Percentiles rank a stretch among this genome's conserved stretches.
phyloP scores from a whole-genome alignment of 768 basidiomycete genomes.

The Panaeolus papilionaceus region DNA sequence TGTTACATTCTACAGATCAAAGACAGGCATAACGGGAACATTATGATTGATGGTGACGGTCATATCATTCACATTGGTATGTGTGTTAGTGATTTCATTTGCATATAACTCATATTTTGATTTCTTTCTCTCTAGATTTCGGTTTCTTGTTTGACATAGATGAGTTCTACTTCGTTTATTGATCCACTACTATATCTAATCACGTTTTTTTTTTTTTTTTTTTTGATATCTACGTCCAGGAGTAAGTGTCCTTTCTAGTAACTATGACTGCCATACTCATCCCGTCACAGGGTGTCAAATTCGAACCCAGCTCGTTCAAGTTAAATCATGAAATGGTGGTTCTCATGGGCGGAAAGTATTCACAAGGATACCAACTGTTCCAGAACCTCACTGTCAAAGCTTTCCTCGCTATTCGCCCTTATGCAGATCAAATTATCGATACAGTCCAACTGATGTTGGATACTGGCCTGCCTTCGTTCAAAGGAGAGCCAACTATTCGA shows the following conservation, averaged over 20 bases:
- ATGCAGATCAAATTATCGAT: constrained; percentile 88
- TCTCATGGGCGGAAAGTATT: constrained; percentile 94
- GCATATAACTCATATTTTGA: constrained; percentile 13
- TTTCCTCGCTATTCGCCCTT: constrained; percentile 95
- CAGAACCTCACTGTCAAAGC: constrained; percentile 94
- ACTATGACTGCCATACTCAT: constrained; percentile 11
- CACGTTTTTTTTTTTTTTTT: constrained; percentile 24
- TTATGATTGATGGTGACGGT: constrained; percentile 98
- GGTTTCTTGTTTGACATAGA: constrained; percentile 99
- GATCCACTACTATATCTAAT: constrained; percentile 33
- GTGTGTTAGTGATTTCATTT: constrained; percentile 27
- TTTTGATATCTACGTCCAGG: constrained; percentile 64
- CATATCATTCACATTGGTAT: constrained; percentile 95
- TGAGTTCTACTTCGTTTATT: constrained; percentile 54
- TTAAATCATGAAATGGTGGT: constrained; percentile 98
- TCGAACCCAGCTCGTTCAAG: constrained; percentile 98
- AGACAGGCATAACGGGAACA: constrained; percentile 98
- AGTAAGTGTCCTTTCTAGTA: constrained; percentile 42
- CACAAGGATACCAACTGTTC: constrained; percentile 94
- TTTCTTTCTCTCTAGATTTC: constrained; percentile 64
- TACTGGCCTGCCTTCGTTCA: constrained; percentile 95
- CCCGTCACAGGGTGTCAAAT: constrained; percentile 86
- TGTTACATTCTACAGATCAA: constrained; percentile 99
- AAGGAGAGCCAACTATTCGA: constrained; percentile 91
- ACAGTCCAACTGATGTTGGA: constrained; percentile 94